Percentiles rank a stretch among this genome's conserved stretches.
Conservation (phyloP, 2,329 filamentous ascomycete species). For the Tolypocladium endophyticum region DNA sequence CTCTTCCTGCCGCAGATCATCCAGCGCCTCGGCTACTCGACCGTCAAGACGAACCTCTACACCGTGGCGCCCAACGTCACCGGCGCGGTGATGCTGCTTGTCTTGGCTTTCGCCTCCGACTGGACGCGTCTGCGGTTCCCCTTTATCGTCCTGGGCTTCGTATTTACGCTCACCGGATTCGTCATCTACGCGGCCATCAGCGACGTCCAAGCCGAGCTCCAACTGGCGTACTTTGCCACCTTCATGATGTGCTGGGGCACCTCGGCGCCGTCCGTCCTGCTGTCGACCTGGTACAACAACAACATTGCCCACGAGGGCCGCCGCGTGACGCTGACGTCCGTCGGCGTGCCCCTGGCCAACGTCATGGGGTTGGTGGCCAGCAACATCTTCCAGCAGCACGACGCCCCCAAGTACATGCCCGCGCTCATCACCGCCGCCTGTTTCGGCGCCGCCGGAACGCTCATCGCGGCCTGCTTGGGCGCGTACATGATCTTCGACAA, state of each 20-base stretch:
- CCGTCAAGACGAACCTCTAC: slow-evolving; percentile 62
- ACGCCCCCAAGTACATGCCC: slow-evolving; percentile 56
- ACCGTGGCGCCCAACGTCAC: slow-evolving; percentile 72
- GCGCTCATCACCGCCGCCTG: slow-evolving; percentile 55
- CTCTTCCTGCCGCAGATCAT: slow-evolving; percentile 48
- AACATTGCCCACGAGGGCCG: slow-evolving; percentile 70
- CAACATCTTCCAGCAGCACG: slow-evolving; percentile 56
- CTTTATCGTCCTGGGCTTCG: slow-evolving; percentile 64
- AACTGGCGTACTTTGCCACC: slow-evolving; percentile 62
- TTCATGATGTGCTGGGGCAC: slow-evolving; percentile 83
- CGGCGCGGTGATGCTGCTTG: slow-evolving; percentile 60
- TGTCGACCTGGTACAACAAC: slow-evolving; percentile 64
- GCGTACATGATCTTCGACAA: slow-evolving; percentile 50
- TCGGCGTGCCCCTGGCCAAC: slow-evolving; percentile 66
- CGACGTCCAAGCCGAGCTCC: slow-evolving; percentile 47
- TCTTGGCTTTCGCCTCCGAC: slow-evolving; percentile 64
- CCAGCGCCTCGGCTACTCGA: slow-evolving; percentile 33
- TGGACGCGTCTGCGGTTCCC: slow-evolving; percentile 56
- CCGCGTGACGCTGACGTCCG: slow-evolving; percentile 57
- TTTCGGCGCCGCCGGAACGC: slow-evolving; percentile 50
- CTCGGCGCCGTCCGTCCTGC: slow-evolving; percentile 60
- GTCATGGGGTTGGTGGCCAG: slow-evolving; percentile 62
- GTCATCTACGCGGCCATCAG: slow-evolving; percentile 66
- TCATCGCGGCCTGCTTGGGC: slow-evolving; percentile 44
- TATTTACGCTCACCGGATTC: slow-evolving; percentile 67